Conservation (phyloP, 257 asterid genomes). For the Lycium ferocissimum region DNA sequence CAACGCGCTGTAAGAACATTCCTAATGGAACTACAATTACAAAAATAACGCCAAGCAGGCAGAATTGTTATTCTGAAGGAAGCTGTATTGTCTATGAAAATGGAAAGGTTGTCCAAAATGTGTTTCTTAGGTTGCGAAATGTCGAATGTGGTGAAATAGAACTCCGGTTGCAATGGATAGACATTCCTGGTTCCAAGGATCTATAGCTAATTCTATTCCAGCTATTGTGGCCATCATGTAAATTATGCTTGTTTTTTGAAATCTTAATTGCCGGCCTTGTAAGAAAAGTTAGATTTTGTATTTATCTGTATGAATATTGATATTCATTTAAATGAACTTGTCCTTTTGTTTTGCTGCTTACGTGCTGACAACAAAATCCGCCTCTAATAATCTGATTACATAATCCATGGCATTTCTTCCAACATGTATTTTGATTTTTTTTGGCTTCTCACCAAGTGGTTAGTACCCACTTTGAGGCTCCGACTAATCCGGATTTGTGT, state of each 20-base stretch:
- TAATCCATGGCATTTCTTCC: background rate
- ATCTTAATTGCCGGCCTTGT: background rate
- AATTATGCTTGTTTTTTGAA: background rate
- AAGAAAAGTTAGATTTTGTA: background rate
- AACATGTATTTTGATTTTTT: too few species aligned
- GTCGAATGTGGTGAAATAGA: constrained; percentile 80
- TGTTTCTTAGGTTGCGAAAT: constrained; percentile 64
- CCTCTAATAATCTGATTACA: background rate
- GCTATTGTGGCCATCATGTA: background rate
- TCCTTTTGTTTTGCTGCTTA: background rate
- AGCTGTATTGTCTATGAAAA: constrained; percentile 57
- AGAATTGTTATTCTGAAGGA: constrained; percentile 67
- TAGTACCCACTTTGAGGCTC: too few species aligned
- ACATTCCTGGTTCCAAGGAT: constrained; percentile 59
- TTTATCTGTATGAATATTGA: background rate
- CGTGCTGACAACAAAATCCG: background rate
- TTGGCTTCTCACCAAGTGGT: background rate
- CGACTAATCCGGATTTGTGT: background rate
- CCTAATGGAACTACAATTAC: constrained; percentile 57
- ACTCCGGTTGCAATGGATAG: constrained; percentile 69
- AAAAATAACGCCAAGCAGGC: constrained; percentile 55
- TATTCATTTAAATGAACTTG: background rate
- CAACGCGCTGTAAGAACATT: constrained; percentile 37
- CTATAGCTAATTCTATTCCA: constrained; percentile 24
- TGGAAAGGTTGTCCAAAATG: constrained; percentile 54